Evolutionary conservation across 1,139 yeast species (phyloP).

Genomic region (Pneumocystis murina): DNA sequence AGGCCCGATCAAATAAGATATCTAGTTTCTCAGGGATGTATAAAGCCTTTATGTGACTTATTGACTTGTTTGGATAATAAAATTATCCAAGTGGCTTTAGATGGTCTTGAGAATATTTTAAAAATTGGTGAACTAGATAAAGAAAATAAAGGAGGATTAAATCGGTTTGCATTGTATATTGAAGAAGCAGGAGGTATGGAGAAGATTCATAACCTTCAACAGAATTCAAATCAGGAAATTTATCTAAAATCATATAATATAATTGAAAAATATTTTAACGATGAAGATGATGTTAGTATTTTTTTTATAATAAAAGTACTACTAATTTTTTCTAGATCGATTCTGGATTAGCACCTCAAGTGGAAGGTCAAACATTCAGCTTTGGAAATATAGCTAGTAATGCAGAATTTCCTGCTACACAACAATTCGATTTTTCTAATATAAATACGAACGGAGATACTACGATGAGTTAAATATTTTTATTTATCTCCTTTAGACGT

Average conservation of each 20-base stretch:
- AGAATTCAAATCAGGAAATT: conserved; percentile 77
- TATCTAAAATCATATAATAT: conserved; percentile 81
- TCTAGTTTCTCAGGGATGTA: conserved; percentile 87
- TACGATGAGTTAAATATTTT: not conserved
- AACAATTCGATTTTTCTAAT: not conserved
- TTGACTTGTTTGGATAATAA: conserved; percentile 76
- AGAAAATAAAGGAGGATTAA: conserved; percentile 56
- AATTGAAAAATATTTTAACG: conserved; percentile 81
- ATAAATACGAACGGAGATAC: not conserved
- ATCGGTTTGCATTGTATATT: conserved; percentile 77
- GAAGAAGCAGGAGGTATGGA: conserved; percentile 99
- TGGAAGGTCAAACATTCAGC: not conserved
- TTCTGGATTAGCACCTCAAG: not conserved
- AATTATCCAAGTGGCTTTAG: conserved; percentile 87
- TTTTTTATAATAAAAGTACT: not conserved
- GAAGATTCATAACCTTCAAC: conserved; percentile 85
- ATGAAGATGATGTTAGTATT: conserved; percentile 50
- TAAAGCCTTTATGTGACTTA: conserved; percentile 90
- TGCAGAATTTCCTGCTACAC: not conserved
- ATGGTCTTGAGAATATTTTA: conserved; percentile 83
- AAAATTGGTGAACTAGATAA: conserved; percentile 89
- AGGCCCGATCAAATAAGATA: conserved; percentile 89
- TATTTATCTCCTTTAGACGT: not conserved
- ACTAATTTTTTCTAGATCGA: not conserved
- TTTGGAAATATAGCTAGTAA: not conserved